Evolutionary conservation across 768 basidiomycete species (phyloP), one percentile per base, ranked within the genome.

Genomic region (Scleroderma bovista): DNA sequence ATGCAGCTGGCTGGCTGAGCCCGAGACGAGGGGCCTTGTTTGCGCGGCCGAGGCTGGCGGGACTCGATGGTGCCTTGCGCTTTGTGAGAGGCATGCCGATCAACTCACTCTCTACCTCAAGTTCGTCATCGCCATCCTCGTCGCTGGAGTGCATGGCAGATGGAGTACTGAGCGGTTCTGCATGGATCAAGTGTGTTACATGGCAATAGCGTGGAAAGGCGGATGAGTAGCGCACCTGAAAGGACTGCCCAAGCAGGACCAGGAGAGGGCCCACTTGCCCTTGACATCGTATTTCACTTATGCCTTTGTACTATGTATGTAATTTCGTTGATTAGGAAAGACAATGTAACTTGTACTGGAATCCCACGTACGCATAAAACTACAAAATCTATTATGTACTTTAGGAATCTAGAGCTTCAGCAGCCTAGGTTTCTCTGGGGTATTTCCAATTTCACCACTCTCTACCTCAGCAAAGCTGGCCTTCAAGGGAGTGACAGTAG

Each of bases 401-500:
- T 1, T 8, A 22, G n/a, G 6, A 3, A 15, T 16, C 2, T 75
- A 85, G 51, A 85, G 62, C 58, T 77, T 84, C 64, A 84, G 69
- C 67, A 76, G 79, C 77, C 76, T 81, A 39, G 78, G 43, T 53
- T 71, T 66, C 50, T 68, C 67, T 33, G 79, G 77, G 20, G 70
- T 37, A 36, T 71, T 63, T 19, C 57, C 54, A 46, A 59, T 43
- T 40, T 60, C 58, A 12, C 20, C 41, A 20, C 44, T 47, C 44
- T 50, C 53, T 23, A 44, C 60, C 61, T 91, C 87, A 9, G 79
- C 88, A 60, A 90, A 92, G 50, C 77, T 73, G 15, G 91, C 83
- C 48, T 80, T 75, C 47, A 93, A 66, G 4, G 91, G 88, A 20
- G 90, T 91, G 3, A 93, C 81, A 55, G 86, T 87, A 31, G 79